A percentile compares a stretch with the other conserved stretches of the same genome.
phyloP scores from a whole-genome alignment of 148 eudicot genomes.

The Rhododendron williamsianum region DNA sequence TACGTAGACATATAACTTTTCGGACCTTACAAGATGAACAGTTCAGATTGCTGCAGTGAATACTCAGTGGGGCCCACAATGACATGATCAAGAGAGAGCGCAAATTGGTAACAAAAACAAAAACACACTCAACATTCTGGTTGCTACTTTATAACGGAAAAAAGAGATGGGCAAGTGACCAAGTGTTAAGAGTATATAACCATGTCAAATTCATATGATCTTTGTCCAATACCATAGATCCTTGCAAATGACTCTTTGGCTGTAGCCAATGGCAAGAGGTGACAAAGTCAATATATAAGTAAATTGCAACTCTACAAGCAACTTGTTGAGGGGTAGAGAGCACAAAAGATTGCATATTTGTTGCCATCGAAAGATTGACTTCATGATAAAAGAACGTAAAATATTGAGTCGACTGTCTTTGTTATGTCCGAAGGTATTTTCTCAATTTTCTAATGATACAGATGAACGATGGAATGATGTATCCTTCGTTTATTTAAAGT shows the following conservation, averaged over 20 bases:
- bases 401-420: not conserved
- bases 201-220: not conserved
- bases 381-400: not conserved
- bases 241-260: not conserved
- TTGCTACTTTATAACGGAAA: too few relatives aligned
- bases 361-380: not conserved
- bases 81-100: too few relatives aligned
- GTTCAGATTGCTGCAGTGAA: too few relatives aligned
- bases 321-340: not conserved
- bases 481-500: not conserved
- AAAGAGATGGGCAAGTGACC: too few relatives aligned
- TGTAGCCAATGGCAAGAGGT: not conserved
- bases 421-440: not conserved
- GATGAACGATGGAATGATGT: not conserved
- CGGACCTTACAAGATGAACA: too few relatives aligned
- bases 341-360: not conserved
- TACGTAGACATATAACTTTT: too few relatives aligned
- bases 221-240: too few relatives aligned
- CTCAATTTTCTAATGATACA: not conserved
- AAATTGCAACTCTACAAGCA: not conserved
- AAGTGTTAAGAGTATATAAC: not conserved
- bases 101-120: too few relatives aligned
- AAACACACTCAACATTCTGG: too few relatives aligned
- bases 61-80: too few relatives aligned
- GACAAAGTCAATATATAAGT: not conserved